Evolutionary conservation across 2,329 filamentous ascomycete genomes (phyloP).

Genomic region (Aspergillaceae sp.): DNA sequence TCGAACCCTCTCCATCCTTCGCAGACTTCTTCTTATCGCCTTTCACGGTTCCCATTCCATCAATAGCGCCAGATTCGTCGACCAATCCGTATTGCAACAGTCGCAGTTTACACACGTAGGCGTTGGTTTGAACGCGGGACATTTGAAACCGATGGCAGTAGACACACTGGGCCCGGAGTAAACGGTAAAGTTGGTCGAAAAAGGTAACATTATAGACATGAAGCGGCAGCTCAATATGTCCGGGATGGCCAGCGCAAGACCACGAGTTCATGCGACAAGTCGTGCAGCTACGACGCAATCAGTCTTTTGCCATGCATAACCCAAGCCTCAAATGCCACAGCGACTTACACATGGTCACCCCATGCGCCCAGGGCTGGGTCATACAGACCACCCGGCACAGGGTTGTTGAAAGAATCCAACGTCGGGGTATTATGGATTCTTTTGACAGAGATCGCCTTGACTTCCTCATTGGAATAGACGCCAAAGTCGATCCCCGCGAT

Average conservation of each 20-base stretch:
- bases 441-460: constrained; percentile 83
- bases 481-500: constrained; percentile 85
- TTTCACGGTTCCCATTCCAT: constrained; percentile 40
- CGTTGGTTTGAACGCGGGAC: constrained; percentile 64
- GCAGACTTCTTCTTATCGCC: constrained; percentile 36
- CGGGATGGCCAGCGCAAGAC: constrained; percentile 83
- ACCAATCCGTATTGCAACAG: constrained; percentile 78
- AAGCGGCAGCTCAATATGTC: constrained; percentile 88
- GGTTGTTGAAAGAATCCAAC: constrained; percentile 87
- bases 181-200: constrained; percentile 78
- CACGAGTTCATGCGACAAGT: constrained; percentile 80
- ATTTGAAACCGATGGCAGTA: constrained; percentile 86
- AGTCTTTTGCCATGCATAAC: constrained; percentile 5
- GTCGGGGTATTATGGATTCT: constrained; percentile 86
- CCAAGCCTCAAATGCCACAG: too few species aligned
- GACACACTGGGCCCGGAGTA: constrained; percentile 78
- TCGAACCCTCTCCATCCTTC: constrained; percentile 51
- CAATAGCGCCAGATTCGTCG: constrained; percentile 55
- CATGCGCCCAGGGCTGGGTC: constrained; percentile 86
- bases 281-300: constrained; percentile 56
- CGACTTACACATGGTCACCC: constrained; percentile 67
- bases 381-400: constrained; percentile 82
- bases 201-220: constrained; percentile 96
- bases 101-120: constrained; percentile 73
- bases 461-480: constrained; percentile 72